Evolutionary conservation across 2,329 filamentous ascomycete genomes (phyloP).

Genomic region (Fonsecaea monophora): DNA sequence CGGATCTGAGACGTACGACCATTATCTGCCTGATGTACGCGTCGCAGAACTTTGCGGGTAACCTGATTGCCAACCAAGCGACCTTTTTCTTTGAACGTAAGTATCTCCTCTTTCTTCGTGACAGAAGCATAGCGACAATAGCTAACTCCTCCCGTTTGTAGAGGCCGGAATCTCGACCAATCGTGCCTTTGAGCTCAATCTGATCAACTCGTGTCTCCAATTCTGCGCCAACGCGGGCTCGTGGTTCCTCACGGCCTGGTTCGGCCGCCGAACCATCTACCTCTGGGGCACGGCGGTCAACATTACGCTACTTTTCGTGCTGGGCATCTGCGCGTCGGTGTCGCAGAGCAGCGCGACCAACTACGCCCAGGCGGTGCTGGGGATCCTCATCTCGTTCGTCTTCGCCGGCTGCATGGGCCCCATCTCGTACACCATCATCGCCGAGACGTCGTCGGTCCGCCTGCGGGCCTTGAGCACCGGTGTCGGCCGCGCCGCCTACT

Average conservation of each 20-base stretch:
- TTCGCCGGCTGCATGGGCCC: conserved; percentile 69
- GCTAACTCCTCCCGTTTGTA: conserved; percentile 46
- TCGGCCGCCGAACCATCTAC: conserved; percentile 70
- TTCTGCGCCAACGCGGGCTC: conserved; percentile 69
- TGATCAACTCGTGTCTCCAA: conserved; percentile 70
- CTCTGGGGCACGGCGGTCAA: conserved; percentile 66
- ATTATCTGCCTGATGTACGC: conserved; percentile 46
- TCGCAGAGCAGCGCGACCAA: conserved; percentile 50
- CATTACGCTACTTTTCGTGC: conserved; percentile 60
- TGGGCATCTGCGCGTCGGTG: conserved; percentile 66
- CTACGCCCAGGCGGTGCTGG: conserved; percentile 66
- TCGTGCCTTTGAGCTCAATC: conserved; percentile 65
- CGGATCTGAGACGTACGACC: conserved; percentile 44
- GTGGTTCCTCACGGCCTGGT: conserved; percentile 70
- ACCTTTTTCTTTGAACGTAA: conserved; percentile 62
- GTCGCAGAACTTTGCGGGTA: conserved; percentile 62
- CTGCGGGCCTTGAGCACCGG: conserved; percentile 71
- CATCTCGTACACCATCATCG: conserved; percentile 71
- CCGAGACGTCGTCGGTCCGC: conserved; percentile 69
- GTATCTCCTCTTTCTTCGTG: conserved; percentile 29
- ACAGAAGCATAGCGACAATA: conserved; percentile 27
- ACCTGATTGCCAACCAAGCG: conserved; percentile 68
- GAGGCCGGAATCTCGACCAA: conserved; percentile 66
- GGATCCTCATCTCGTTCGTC: conserved; percentile 69
- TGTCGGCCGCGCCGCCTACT: conserved; percentile 69